These are phyloP conservation scores for Malania oleifera DNA, from an alignment of 164 flowering plant genomes.

Conservation along the genomic window DNA sequence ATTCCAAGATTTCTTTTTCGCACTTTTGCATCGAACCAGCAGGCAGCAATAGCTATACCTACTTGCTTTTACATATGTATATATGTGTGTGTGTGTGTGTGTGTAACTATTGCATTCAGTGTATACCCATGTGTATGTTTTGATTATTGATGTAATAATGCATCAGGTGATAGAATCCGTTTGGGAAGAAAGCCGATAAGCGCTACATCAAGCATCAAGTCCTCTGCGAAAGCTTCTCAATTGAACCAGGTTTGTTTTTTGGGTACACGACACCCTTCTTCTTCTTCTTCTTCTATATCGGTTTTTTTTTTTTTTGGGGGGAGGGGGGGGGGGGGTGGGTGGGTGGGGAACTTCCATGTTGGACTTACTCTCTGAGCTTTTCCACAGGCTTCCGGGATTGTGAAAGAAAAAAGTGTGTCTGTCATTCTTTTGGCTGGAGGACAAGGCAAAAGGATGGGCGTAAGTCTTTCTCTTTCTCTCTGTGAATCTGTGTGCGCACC, in stretches of 20 bases:
- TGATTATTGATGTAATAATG: background rate
- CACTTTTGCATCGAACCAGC: conserved; percentile 2
- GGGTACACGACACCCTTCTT: background rate
- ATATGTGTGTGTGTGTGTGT: background rate
- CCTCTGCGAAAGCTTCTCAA: conserved; percentile 13
- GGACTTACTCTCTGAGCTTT: background rate
- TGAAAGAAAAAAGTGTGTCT: conserved; percentile 71
- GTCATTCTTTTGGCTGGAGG: conserved; percentile 95
- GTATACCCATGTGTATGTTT: background rate
- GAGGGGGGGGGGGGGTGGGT: too few relatives aligned
- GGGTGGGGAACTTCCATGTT: background rate
- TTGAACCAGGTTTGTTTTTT: conserved; percentile 6
- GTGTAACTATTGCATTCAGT: background rate
- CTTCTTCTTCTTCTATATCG: background rate
- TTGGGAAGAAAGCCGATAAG: background rate
- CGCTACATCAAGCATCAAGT: conserved; percentile 1
- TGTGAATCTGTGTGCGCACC: background rate
- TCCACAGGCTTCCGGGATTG: conserved; percentile 19
- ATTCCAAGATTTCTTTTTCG: background rate
- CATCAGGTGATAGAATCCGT: conserved; percentile 8
- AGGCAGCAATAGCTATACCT: background rate
- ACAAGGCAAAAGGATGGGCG: conserved; percentile 93
- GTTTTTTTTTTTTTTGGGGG: background rate
- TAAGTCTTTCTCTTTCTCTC: conserved; percentile 27
- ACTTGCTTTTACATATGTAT: background rate